Conservation (phyloP, 1,139 yeast genomes). For the Suhomyces bolitotheri region DNA sequence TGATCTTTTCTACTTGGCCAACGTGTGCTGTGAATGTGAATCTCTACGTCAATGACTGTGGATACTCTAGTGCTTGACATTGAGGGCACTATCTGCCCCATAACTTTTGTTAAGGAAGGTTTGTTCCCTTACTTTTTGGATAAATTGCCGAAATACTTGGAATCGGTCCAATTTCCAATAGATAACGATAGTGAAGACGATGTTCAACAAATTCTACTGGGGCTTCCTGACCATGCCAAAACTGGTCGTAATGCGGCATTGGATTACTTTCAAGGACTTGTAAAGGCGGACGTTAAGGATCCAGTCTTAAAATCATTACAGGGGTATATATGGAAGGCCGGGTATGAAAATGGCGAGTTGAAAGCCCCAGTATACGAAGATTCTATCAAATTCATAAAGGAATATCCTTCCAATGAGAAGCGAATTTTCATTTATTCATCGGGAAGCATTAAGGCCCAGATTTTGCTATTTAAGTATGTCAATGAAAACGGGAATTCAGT, state of each 20-base stretch:
- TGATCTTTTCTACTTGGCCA: too few species aligned
- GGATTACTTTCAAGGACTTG: conserved; percentile 56
- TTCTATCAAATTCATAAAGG: conserved; percentile 58
- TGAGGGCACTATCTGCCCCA: conserved; percentile 92
- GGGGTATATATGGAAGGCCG: conserved; percentile 80
- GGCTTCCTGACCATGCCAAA: conserved; percentile 45
- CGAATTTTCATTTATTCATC: conserved; percentile 79
- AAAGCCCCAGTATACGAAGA: conserved; percentile 77
- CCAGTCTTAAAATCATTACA: conserved; percentile 76
- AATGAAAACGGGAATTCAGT: conserved; percentile 27
- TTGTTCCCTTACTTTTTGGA: conserved; percentile 56
- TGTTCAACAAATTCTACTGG: conserved; percentile 29
- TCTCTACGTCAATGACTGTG: conserved; percentile 7
- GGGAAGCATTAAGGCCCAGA: conserved; percentile 89
- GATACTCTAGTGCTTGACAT: conserved; percentile 48
- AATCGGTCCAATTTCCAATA: conserved; percentile 39
- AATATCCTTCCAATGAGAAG: conserved; percentile 25
- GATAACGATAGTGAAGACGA: conserved; percentile 5
- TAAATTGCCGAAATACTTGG: conserved; percentile 41
- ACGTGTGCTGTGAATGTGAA: too few species aligned
- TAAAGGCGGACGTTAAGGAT: conserved; percentile 71
- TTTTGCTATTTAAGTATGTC: conserved; percentile 69
- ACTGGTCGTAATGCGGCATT: conserved; percentile 28
- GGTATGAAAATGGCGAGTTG: conserved; percentile 73
- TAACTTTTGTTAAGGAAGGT: conserved; percentile 76